Evolutionary conservation across 2,329 filamentous ascomycete species (phyloP).

Genomic region (Trichophyton verrucosum): DNA sequence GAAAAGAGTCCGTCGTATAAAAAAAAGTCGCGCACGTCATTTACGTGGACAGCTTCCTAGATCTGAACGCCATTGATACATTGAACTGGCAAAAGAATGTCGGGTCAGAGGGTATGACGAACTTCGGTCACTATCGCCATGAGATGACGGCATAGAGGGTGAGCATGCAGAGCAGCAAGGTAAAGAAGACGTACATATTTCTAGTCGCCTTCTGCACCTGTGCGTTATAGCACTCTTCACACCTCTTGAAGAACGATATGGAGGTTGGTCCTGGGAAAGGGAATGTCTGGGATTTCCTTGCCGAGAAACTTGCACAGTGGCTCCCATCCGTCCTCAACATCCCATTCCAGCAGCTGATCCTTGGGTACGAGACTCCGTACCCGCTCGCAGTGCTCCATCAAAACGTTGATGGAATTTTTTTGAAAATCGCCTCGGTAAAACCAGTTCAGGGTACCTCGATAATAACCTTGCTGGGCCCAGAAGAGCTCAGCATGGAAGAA

Average conservation of each 20-base stretch:
- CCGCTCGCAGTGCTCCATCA: slow-evolving; percentile 39
- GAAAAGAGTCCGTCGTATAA: background rate
- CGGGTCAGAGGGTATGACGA: background rate
- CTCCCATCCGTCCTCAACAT: slow-evolving; percentile 40
- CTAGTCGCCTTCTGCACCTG: background rate
- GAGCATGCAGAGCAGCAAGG: background rate
- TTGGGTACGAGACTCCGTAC: slow-evolving; percentile 37
- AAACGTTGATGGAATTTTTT: background rate
- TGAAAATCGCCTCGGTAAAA: background rate
- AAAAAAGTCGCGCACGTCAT: background rate
- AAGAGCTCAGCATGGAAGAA: background rate
- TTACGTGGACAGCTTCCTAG: background rate
- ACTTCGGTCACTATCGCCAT: background rate
- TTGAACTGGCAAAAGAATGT: background rate
- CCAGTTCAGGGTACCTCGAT: background rate
- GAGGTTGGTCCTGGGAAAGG: slow-evolving; percentile 25
- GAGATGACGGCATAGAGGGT: background rate
- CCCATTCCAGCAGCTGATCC: slow-evolving; percentile 42
- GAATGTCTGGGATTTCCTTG: slow-evolving; percentile 22
- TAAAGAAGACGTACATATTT: background rate
- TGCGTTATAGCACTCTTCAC: background rate
- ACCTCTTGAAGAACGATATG: background rate
- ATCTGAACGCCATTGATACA: background rate
- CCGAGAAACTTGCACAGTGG: slow-evolving; percentile 32
- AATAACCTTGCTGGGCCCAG: background rate